These are phyloP conservation scores for Cyclotella choctawhatcheeana DNA, from an alignment of 108 stramenopile genomes.

Conservation along the genomic window DNA sequence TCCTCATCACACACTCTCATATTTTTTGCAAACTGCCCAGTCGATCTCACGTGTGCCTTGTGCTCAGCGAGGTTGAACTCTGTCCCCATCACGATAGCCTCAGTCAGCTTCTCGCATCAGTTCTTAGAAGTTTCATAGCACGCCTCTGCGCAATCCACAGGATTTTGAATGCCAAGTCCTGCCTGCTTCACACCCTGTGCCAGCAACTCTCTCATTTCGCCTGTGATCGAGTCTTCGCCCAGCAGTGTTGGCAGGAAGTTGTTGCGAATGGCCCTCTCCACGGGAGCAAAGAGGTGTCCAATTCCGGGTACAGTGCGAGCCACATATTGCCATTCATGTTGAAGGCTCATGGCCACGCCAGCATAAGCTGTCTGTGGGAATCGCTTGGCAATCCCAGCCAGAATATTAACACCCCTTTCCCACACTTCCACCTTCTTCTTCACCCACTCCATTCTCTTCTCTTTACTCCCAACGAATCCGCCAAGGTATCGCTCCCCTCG, in stretches of 20 bases:
- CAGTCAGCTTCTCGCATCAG: not conserved
- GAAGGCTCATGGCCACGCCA: not conserved
- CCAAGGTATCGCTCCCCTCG: constrained; percentile 28
- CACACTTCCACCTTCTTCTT: constrained; percentile 3
- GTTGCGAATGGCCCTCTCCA: not conserved
- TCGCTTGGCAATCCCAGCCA: not conserved
- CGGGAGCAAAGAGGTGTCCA: not conserved
- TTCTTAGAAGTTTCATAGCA: not conserved
- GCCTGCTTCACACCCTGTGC: not conserved
- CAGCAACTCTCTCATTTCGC: not conserved
- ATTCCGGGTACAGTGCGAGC: constrained; percentile 6
- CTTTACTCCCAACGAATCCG: constrained; percentile 14
- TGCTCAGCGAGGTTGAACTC: not conserved
- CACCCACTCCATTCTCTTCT: constrained; percentile 13
- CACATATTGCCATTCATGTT: not conserved
- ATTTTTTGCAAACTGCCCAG: not conserved
- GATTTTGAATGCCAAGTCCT: not conserved
- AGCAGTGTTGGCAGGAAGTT: not conserved
- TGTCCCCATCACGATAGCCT: not conserved
- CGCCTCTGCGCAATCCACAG: not conserved
- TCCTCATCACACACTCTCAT: not conserved
- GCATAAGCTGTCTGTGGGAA: not conserved
- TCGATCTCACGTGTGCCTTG: not conserved
- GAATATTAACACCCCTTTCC: not conserved
- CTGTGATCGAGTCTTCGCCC: not conserved